Base-by-base conservation (phyloP, 2,329 filamentous ascomycete genomes). In the Cladophialophora chaetospira region DNA sequence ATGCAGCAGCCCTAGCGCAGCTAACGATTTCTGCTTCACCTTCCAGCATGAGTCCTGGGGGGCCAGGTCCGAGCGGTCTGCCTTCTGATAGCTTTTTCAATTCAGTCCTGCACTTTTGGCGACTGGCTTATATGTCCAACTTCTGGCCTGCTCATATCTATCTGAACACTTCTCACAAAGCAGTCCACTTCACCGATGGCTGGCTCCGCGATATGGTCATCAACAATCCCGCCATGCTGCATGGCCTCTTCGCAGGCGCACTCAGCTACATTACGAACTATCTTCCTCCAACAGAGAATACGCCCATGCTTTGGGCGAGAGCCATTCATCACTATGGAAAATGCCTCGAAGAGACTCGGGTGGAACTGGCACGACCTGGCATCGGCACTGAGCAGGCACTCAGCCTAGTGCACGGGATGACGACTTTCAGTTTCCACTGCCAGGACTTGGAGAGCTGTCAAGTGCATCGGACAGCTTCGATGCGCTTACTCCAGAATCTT, bases 101-200 rank as follows among this genome's bases (percentile, higher is more conserved):
- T 26, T 54, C 55, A 9, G 49, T 58, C 23, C 17, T 58, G 33
- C 49, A 58, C 19, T 58, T 58, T 28, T 58, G 55, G 55, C 55
- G 55, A 13, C 17, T 53, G 13, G 26, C 17, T 15, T 58, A 53
- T 44, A 58, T 58, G 55, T 43, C 55, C 23, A 58, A 58, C 28
- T 58, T 58, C 31, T 58, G 55, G 55, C 55, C 55, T 15, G 43
- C 55, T 8, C 28, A 31, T 9, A 43, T 58, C 28, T 53, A 53
- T 23, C n/a, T 44, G 25, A 29, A 54, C 13, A 35, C 49, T 28
- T 42, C 42, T 4, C 55, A 58, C 38, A 15, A 38, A 21, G 50
- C 51, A 6, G 33, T 45, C 35, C 49, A 42, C n/a, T 31, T 29
- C 29, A 48, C 45, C 9, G 55, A 58, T 17, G 43, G 36, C 28